phyloP scores from a whole-genome alignment of 2,329 filamentous ascomycete species.

The Cladobotryum protrusum region DNA sequence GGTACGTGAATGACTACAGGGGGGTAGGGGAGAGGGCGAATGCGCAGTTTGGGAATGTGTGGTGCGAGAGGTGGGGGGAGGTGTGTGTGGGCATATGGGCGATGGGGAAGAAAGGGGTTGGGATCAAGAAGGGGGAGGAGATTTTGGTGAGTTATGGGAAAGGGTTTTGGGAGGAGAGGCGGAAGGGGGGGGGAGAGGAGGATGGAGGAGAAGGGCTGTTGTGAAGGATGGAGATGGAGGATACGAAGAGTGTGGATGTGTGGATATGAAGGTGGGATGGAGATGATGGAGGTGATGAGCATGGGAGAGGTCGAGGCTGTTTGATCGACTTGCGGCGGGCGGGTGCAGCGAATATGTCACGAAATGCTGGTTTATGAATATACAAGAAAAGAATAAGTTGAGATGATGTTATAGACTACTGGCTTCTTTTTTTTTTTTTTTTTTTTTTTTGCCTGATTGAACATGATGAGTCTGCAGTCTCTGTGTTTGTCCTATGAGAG shows the following conservation, averaged over 20 bases:
- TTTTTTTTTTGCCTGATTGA: too few species aligned
- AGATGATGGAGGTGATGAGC: background rate
- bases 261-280: background rate
- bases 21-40: slow-evolving; percentile 49
- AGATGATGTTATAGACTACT: too few species aligned
- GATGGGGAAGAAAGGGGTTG: slow-evolving; percentile 28
- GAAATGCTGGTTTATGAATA: too few species aligned
- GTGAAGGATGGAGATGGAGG: slow-evolving; percentile 7
- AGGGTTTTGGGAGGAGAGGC: slow-evolving; percentile 54
- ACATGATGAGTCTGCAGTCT: too few species aligned
- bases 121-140: slow-evolving; percentile 50
- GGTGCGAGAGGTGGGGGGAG: slow-evolving; percentile 47
- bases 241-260: slow-evolving; percentile 6
- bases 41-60: slow-evolving; percentile 54
- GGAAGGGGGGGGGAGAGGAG: slow-evolving; percentile 23
- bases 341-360: too few species aligned
- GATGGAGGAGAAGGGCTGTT: slow-evolving; percentile 1
- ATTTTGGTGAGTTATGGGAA: slow-evolving; percentile 62
- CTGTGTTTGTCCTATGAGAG: too few species aligned
- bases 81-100: slow-evolving; percentile 54
- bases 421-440: too few species aligned
- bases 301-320: too few species aligned
- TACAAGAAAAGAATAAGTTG: too few species aligned
- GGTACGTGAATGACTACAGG: slow-evolving; percentile 62
- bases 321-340: too few species aligned